Evolutionary conservation across 2,329 filamentous ascomycete species (phyloP), one percentile per base, ranked within the genome.

Genomic region (Passalora sequoiae): DNA sequence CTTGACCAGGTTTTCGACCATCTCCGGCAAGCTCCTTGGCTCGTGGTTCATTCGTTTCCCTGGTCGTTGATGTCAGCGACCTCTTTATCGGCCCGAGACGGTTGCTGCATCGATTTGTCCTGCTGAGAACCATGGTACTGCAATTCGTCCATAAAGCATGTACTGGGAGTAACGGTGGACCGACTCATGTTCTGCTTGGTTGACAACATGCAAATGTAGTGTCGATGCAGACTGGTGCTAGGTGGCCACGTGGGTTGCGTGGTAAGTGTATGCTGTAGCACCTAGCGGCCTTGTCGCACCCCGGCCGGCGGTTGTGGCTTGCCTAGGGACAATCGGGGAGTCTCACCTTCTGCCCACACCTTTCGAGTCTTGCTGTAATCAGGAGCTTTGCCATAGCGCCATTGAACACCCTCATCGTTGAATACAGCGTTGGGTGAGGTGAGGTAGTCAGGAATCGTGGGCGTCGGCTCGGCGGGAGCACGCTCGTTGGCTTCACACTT

Each of bases 1-100:
- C 67, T 84, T 84, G 58, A 84, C 80, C 1, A 84, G 73, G 58
- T 84, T 84, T 60, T 84, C 75, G 28, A 84, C 80, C 4, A 84
- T 72, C 37, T 73, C 65, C 10, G 76, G 73, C 2, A 84, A 72
- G 43, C 74, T 79, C 25, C 70, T 71, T 3, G 77, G 68, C 33
- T 65, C 63, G 60, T 84, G 81, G 55, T 64, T 72, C 62, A 67
- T 71, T 25, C 65, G 69, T 61, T 80, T 83, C 40, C 75, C 80
- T 84, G 56, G 19, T 8, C 4, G 3, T 25, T 30, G 15, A 20
- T 15, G 44, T 54, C 33, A 56, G 54, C 47, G n/a, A 16, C 6
- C 24, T 21, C 17, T 30, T 19, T 19, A 13, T n/a, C 4, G 24
- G 12, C 7, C 21, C n/a, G 37, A 13, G 20, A 10, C 19, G 30